Conservation (phyloP, 1,139 yeast genomes). For the Hemisphaericaspora xylofermentans region DNA sequence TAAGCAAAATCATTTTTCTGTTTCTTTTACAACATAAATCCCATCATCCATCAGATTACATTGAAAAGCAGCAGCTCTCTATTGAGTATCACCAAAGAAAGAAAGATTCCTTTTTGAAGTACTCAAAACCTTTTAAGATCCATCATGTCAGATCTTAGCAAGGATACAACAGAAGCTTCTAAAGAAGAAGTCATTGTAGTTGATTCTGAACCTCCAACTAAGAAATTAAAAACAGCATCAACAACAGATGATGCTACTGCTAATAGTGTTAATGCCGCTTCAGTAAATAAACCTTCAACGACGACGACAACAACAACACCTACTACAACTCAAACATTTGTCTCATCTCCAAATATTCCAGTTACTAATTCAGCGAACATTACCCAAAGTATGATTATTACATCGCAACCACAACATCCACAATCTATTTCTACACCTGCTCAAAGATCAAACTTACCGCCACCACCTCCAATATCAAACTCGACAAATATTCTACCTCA, state of each 20-base stretch:
- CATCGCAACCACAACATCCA: too few relatives aligned
- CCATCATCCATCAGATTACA: too few relatives aligned
- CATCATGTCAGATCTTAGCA: background rate
- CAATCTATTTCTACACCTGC: background rate
- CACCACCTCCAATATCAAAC: background rate
- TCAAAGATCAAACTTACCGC: background rate
- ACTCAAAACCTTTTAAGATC: background rate
- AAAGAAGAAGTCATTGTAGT: background rate
- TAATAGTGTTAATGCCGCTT: background rate
- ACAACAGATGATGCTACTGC: background rate
- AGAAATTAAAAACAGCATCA: background rate
- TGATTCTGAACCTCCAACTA: background rate
- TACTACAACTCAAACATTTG: background rate
- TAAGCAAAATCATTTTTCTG: too few relatives aligned
- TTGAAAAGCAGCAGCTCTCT: too few relatives aligned
- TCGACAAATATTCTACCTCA: background rate
- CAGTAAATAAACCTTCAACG: background rate
- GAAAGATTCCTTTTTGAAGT: background rate
- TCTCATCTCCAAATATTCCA: constrained; percentile 3
- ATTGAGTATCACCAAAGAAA: too few relatives aligned
- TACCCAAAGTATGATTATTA: background rate
- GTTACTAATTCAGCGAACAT: constrained; percentile 1
- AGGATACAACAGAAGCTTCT: background rate
- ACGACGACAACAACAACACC: background rate
- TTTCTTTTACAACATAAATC: too few relatives aligned